Base-by-base conservation (phyloP, 176 grass and related monocot genomes). In the Lolium rigidum region DNA sequence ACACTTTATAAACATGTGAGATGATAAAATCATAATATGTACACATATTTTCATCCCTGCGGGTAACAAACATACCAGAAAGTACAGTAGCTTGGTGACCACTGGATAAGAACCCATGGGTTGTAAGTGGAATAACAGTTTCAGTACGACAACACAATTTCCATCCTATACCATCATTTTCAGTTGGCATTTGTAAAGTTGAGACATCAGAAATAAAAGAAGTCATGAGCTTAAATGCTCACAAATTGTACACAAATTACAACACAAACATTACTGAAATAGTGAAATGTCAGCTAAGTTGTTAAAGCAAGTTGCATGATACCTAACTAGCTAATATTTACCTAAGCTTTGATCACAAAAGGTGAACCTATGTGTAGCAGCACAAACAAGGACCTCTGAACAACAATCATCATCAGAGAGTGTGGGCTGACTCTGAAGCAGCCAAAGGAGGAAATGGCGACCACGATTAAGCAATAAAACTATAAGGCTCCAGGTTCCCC, bases 401-500 rank as follows among this genome's bases (percentile, higher is more conserved):
- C 14, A 13, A 25, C 3, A 21, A 14, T 52, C 51, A 78, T 62
- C 83, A 82, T 9, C 21, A 39, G 7, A 81, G 38, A 13, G 25
- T 49, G 35, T 76, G 49, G 20, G 3, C 79, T 31, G 20, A 59
- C 63, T 41, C n/a, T 71, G 39, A 64, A 65, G 31, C 44, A 78
- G 72, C 47, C 26, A 77, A 49, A 55, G 5, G 51, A 55, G 51
- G 4, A 55, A 63, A 9, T 0, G 72, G 74, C 15, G 14, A 41
- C 49, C 54, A 0, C n/a, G 43, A 62, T 86, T 35, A 46, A 85
- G 20, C 39, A 82, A 56, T 71, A 54, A 48, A 44, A 60, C 67
- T 87, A 87, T 2, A 67, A 74, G 67, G 80, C 15, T 87, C 74
- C 89, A 79, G 24, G 66, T 18, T 90, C 74, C 48, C 77, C 89